Evolutionary conservation across 768 basidiomycete species (phyloP).

Genomic region (Amanita polypyramis): DNA sequence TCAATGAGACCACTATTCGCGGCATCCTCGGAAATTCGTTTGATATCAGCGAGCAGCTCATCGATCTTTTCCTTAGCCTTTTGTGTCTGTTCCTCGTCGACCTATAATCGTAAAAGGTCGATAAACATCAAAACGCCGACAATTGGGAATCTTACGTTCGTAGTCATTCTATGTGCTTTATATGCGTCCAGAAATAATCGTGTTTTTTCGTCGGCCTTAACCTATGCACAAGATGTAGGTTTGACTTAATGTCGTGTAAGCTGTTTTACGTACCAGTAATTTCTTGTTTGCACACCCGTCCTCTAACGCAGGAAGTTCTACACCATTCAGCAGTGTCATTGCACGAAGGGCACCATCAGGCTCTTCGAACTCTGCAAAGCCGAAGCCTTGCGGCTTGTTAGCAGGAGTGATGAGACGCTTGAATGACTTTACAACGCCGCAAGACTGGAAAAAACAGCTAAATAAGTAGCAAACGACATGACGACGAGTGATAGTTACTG

Average conservation of each 20-base stretch:
- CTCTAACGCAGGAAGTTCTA: slow-evolving; percentile 43
- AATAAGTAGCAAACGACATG: background rate
- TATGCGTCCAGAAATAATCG: slow-evolving; percentile 82
- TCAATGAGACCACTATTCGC: slow-evolving; percentile 66
- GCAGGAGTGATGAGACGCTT: slow-evolving; percentile 88
- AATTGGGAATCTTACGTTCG: slow-evolving; percentile 49
- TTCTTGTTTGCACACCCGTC: slow-evolving; percentile 44
- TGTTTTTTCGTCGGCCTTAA: slow-evolving; percentile 97
- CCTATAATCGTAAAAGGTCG: slow-evolving; percentile 27
- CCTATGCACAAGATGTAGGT: slow-evolving; percentile 39
- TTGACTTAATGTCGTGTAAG: slow-evolving; percentile 28
- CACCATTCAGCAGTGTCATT: slow-evolving; percentile 34
- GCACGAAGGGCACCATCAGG: slow-evolving; percentile 83
- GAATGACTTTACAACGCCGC: slow-evolving; percentile 82
- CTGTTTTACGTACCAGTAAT: slow-evolving; percentile 46
- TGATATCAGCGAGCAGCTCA: slow-evolving; percentile 60
- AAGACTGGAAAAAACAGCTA: slow-evolving; percentile 44
- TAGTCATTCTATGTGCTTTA: slow-evolving; percentile 64
- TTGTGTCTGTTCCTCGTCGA: slow-evolving; percentile 55
- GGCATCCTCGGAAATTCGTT: slow-evolving; percentile 61
- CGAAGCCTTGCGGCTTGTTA: slow-evolving; percentile 93
- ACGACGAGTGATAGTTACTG: slow-evolving; percentile 35
- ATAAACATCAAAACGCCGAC: background rate
- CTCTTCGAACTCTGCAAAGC: slow-evolving; percentile 93
- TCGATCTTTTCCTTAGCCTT: slow-evolving; percentile 58